Conservation (phyloP, 768 basidiomycete species). For the Clathrus columnatus region DNA sequence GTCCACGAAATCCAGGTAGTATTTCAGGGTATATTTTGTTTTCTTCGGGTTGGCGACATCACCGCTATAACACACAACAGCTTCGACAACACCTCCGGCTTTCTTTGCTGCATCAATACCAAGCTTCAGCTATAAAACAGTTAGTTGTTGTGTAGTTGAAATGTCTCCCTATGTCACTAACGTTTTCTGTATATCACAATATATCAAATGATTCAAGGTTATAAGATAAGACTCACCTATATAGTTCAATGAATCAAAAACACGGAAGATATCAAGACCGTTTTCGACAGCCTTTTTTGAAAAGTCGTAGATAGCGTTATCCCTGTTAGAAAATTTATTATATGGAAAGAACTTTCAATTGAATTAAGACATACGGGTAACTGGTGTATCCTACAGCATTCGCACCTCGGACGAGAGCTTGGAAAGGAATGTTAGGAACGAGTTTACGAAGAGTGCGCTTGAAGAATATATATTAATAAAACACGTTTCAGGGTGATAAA, state of each 20-base stretch:
- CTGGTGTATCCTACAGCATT: slow-evolving; percentile 99
- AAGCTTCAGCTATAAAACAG: slow-evolving; percentile 67
- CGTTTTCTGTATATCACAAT: slow-evolving; percentile 48
- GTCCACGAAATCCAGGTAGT: slow-evolving; percentile 94
- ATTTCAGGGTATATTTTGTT: slow-evolving; percentile 94
- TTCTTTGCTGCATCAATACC: slow-evolving; percentile 99
- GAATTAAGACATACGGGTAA: slow-evolving; percentile 64
- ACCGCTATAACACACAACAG: slow-evolving; percentile 96
- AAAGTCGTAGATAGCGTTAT: slow-evolving; percentile 99
- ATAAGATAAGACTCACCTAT: slow-evolving; percentile 51
- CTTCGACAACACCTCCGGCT: slow-evolving; percentile 96
- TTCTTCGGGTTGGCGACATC: slow-evolving; percentile 93
- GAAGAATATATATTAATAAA: not conserved
- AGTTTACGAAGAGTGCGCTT: slow-evolving; percentile 87
- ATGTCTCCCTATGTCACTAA: slow-evolving; percentile 24
- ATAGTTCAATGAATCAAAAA: slow-evolving; percentile 98
- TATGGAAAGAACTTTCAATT: not conserved
- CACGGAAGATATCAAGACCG: slow-evolving; percentile 94
- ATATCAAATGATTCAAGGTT: not conserved
- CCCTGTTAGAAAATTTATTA: slow-evolving; percentile 38
- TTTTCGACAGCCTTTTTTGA: slow-evolving; percentile 99
- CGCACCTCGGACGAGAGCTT: slow-evolving; percentile 96
- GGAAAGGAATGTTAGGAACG: slow-evolving; percentile 97
- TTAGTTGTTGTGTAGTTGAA: slow-evolving; percentile 9
- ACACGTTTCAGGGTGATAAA: not conserved